Evolutionary conservation across 768 basidiomycete genomes (phyloP), one percentile per base, ranked within the genome.

Genomic region (Daedalea quercina): DNA sequence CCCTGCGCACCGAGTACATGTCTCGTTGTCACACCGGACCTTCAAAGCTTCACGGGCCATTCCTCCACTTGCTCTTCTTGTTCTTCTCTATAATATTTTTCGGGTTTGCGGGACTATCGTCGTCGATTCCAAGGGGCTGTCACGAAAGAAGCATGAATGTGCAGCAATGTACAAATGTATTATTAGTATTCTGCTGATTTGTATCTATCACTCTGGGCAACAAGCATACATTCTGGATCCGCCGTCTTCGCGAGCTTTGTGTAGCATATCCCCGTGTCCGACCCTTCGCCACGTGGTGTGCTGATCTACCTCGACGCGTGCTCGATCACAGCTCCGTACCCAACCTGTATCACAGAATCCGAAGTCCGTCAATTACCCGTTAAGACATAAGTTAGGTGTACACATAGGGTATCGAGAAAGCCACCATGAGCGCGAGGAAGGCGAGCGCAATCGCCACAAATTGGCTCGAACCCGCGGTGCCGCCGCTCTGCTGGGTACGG

Each of bases 331-430:
- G 55, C 41, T 53, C 55, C 22, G 60, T 51, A 52, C 60, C 60
- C 60, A 61, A 58, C 60, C 60, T 61, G 28, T 31, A 31, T 11
- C 4, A 53, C 20, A 48, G 44, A 40, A n/a, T 19, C 45, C 47
- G 47, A 47, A 49, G 26, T 28, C 12, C 49, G 60, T 61, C 60
- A 61, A 61, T 61, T 58, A 56, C 44, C 6, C 23, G 42, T 46
- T 51, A 58, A 54, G 58, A 53, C 54, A 42, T 51, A 47, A 49
- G 46, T 60, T 57, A 63, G 42, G 53, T 58, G 56, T 57, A 63
- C 52, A 69, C 47, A 53, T 63, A 63, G 41, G 68, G 68, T 51
- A 65, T 44, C 35, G 62, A 45, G 53, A 68, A 63, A 34, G 69
- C 69, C 15, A 64, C 64, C 37, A 56, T 60, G 44, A 69, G 54